Evolutionary conservation across 108 stramenopile genomes (phyloP), one percentile per base, ranked within the genome.

Genomic region (Parmales sp.): DNA sequence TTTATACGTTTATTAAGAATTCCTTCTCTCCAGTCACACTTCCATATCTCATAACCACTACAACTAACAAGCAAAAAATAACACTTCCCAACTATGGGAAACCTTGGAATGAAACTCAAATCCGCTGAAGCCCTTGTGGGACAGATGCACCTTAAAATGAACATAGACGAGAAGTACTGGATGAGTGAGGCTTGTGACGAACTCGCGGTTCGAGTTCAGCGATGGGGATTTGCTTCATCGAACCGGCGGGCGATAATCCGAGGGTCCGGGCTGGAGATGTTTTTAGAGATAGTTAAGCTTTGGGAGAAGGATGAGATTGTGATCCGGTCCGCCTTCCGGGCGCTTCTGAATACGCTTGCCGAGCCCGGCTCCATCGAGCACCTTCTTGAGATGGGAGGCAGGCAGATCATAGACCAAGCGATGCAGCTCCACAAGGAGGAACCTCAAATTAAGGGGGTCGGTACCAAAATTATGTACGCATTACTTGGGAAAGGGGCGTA

Each of bases 281-380:
- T 60, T 34, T 16, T 60, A 4, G 54, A 60, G 54, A 60, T 60
- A 3, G 20, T 60, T 34, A 18, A 11, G 3, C 26, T 60, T 5
- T 60, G 54, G 54, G 54, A 60, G 54, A 34, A 60, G 28, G 54
- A 60, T 20, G 54, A 60, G 31, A 60, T 60, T 3, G 20, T 60
- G 31, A 60, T 60, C 26, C 4, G 31, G 25, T 16, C 54, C 9
- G 54, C 54, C 2, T 60, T 60, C 31, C 2, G 29, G 2, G 26
- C 54, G 7, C 54, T 60, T 3, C 29, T 60, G 3, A 28, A 60
- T 1, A 34, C 36, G 6, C 31, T 60, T 2, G 16, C 31, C 4
- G 54, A 60, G 28, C n/a, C 13, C 3, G 54, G 54, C 5, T 28
- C 54, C 26, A 34, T 28, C 54, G 54, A 60, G 31, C 54, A 60